Evolutionary conservation across 768 basidiomycete species (phyloP), one percentile per base, ranked within the genome.

Genomic region (Trametes villosa): DNA sequence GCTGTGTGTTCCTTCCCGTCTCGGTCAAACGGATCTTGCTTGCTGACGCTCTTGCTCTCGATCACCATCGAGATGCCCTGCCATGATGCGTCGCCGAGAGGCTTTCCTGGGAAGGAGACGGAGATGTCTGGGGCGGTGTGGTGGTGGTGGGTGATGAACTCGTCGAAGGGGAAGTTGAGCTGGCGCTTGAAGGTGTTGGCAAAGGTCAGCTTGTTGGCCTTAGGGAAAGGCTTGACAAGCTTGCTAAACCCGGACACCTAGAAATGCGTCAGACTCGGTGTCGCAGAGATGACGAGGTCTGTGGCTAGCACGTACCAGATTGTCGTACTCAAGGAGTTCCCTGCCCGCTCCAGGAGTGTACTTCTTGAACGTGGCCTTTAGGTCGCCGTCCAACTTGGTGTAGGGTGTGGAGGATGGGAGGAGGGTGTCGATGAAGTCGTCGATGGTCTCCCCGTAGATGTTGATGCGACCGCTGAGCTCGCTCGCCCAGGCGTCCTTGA

Each of bases 341-440:
- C 30, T 26, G 9, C 48, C 56, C 4, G 18, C 11, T 4, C 26
- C 20, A 3, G 56, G 47, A 15, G 29, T 48, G 27, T 57, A 57
- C 13, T 42, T 29, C 7, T 22, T 12, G 40, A 57, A 57, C 5
- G 40, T 40, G 2, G n/a, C 34, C 17, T 29, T 9, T 11, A 50
- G 36, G 38, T 29, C 20, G 27, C 20, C 27, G 8, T 57, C 29
- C 1, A 22, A 11, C 11, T 27, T 9, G n/a, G n/a, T n/a, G n/a
- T 27, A 57, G 8, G 56, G 38, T 22, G 9, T 11, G 4, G 56
- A 57, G 38, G 27, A 57, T 13, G 56, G 56, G 11, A 57, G 36
- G 4, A 50, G 36, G 1, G 24, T 44, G 38, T 57, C 48, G 36
- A 57, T 47, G 12, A 57, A 57, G 9, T 48, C 46, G 17, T 38